phyloP scores from a whole-genome alignment of 192 early-diverging fungal genomes.

The Backusella tuberculispora region DNA sequence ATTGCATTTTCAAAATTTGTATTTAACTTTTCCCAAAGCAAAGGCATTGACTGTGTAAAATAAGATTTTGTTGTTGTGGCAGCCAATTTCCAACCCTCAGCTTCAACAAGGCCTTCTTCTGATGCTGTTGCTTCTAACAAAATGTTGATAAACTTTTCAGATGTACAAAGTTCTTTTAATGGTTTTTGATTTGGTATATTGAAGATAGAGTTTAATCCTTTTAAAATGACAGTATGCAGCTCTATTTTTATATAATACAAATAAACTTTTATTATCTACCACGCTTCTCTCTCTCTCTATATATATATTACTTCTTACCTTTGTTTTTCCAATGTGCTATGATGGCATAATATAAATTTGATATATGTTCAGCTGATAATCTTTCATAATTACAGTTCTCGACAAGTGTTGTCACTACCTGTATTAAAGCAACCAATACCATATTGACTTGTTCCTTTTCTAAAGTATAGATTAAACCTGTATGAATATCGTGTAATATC shows the following conservation, averaged over 20 bases:
- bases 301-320: not conserved
- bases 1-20: not conserved
- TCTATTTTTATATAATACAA: not conserved
- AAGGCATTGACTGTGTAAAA: not conserved
- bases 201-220: constrained; percentile 15
- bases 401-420: constrained; percentile 34
- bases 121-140: not conserved
- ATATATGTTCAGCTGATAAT: constrained; percentile 38
- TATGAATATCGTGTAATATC: constrained; percentile 44
- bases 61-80: constrained; percentile 43
- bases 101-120: not conserved
- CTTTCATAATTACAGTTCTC: constrained; percentile 46
- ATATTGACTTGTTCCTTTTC: constrained; percentile 23
- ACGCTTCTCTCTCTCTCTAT: no score
- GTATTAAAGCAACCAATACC: constrained; percentile 38
- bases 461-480: constrained; percentile 37
- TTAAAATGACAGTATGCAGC: constrained; percentile 7
- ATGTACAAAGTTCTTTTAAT: not conserved
- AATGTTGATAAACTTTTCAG: constrained; percentile 6
- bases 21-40: not conserved
- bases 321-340: constrained; percentile 8
- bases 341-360: constrained; percentile 34
- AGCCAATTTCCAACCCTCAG: constrained; percentile 49
- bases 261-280: no score
- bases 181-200: not conserved